phyloP scores from a whole-genome alignment of 345 rosid genomes.

The Garcia nutans region DNA sequence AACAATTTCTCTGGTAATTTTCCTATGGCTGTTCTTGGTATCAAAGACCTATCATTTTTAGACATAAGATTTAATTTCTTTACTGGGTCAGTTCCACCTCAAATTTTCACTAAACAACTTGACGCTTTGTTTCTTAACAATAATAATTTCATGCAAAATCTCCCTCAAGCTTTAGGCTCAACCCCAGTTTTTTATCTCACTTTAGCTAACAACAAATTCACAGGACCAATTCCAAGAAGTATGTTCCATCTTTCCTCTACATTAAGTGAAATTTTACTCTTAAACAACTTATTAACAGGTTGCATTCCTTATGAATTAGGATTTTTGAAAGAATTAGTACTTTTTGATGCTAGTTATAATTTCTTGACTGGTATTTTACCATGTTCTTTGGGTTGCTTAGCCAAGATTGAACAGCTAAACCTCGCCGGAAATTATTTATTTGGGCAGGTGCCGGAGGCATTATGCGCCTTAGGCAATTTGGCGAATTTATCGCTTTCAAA shows the following conservation, averaged over 20 bases:
- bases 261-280: conserved; percentile 37
- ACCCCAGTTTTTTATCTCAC: conserved; percentile 37
- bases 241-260: conserved; percentile 29
- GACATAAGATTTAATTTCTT: conserved; percentile 47
- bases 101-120: conserved; percentile 32
- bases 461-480: conserved; percentile 31
- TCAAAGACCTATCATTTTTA: conserved; percentile 27
- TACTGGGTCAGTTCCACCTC: conserved; percentile 38
- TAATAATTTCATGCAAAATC: conserved; percentile 35
- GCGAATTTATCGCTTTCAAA: conserved; percentile 34
- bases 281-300: conserved; percentile 36
- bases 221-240: conserved; percentile 38
- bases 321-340: conserved; percentile 22
- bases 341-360: conserved; percentile 45
- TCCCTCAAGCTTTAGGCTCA: conserved; percentile 37
- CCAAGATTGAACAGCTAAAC: conserved; percentile 37
- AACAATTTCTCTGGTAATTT: conserved; percentile 34
- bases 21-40: conserved; percentile 29
- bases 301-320: conserved; percentile 51
- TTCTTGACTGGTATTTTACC: conserved; percentile 47
- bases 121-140: conserved; percentile 43
- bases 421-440: conserved; percentile 40
- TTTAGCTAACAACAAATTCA: conserved; percentile 45
- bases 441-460: conserved; percentile 41
- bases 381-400: conserved; percentile 39